Evolutionary conservation across 2,329 filamentous ascomycete genomes (phyloP).

Genomic region (Aureobasidium sp.): DNA sequence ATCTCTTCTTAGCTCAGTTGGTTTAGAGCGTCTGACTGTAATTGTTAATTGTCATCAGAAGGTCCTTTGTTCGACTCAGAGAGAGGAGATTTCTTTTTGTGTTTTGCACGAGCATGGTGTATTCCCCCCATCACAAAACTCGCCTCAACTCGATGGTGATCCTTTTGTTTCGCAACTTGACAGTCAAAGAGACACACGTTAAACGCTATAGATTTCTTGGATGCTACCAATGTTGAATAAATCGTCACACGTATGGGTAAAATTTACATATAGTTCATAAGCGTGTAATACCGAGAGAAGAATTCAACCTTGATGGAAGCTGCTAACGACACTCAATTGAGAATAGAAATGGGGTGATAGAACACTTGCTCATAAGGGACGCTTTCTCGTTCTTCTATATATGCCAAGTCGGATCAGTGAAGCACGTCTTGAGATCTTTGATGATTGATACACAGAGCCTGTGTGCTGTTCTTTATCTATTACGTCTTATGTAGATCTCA

Average conservation of each 20-base stretch:
- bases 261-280: too few relatives aligned
- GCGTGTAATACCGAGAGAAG: too few relatives aligned
- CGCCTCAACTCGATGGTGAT: neutral
- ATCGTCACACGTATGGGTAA: too few relatives aligned
- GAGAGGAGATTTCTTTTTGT: constrained; percentile 9
- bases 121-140: neutral
- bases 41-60: constrained; percentile 8
- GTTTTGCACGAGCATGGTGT: neutral
- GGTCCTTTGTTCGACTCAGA: constrained; percentile 12
- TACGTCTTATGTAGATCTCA: neutral
- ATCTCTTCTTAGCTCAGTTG: constrained; percentile 3
- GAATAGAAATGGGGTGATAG: neutral
- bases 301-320: too few relatives aligned
- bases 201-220: too few relatives aligned
- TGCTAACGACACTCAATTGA: neutral
- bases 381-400: neutral
- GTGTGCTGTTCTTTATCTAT: neutral
- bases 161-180: neutral
- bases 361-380: neutral
- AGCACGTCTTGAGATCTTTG: neutral
- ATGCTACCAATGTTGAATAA: too few relatives aligned
- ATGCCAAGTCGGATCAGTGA: neutral
- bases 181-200: too few relatives aligned
- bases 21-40: constrained; percentile 11
- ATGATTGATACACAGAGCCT: neutral